These are phyloP conservation scores for Corylus americana DNA, from an alignment of 306 rosid species.

Conservation along the genomic window DNA sequence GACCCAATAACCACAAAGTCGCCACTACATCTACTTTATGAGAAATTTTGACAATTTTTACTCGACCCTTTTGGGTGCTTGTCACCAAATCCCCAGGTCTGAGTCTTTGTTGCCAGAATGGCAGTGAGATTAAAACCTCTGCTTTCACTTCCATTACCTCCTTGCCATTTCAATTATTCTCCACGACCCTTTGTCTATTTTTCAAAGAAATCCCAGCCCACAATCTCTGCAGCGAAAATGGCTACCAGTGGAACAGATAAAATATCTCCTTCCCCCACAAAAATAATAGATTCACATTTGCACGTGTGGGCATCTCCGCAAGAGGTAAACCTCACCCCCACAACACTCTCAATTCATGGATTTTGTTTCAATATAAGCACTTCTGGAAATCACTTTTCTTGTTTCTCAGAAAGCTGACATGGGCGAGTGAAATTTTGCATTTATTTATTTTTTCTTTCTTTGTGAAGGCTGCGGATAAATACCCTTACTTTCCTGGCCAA, in stretches of 20 bases:
- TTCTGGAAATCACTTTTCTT: not conserved
- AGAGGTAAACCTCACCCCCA: conserved; percentile 43
- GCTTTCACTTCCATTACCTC: conserved; percentile 18
- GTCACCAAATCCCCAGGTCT: not conserved
- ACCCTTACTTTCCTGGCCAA: conserved; percentile 77
- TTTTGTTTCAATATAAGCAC: not conserved
- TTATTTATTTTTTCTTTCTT: not conserved
- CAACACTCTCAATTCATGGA: not conserved
- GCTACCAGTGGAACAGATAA: conserved; percentile 27
- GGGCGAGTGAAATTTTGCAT: not conserved
- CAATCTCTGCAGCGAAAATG: conserved; percentile 37
- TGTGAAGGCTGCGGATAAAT: conserved; percentile 60
- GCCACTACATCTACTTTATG: not conserved
- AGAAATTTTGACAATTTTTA: not conserved
- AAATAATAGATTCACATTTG: conserved; percentile 76
- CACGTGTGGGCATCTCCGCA: conserved; percentile 90
- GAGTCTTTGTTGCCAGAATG: conserved; percentile 3
- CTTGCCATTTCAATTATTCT: not conserved
- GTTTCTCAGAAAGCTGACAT: not conserved
- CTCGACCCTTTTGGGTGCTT: not conserved
- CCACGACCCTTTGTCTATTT: not conserved
- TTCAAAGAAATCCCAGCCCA: conserved; percentile 23
- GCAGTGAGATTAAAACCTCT: conserved; percentile 23
- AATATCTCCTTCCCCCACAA: conserved; percentile 7
- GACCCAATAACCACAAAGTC: not conserved